Conservation (phyloP, 2,329 filamentous ascomycete genomes). For the Cladobotryum mycophilum region DNA sequence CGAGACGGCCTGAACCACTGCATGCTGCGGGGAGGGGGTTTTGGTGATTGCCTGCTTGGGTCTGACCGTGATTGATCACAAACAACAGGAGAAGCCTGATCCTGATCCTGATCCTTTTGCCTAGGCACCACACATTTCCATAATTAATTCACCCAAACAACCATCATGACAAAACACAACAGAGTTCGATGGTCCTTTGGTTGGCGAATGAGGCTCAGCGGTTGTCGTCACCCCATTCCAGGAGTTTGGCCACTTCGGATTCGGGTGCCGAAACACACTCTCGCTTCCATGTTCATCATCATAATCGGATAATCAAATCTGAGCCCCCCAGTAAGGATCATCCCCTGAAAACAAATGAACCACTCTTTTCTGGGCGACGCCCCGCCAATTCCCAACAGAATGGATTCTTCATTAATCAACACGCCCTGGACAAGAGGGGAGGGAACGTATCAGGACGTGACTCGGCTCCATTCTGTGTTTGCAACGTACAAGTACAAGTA, state of each 20-base stretch:
- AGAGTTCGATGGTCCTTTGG: neutral
- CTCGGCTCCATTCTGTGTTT: neutral
- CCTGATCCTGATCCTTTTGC: too few species aligned
- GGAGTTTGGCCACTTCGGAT: constrained; percentile 10
- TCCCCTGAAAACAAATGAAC: neutral
- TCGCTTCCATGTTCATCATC: too few species aligned
- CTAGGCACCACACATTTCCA: too few species aligned
- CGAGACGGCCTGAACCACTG: constrained; percentile 5
- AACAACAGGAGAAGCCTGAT: too few species aligned
- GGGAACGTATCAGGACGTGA: neutral
- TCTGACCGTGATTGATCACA: too few species aligned
- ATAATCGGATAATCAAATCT: too few species aligned
- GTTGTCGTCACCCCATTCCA: constrained; percentile 3
- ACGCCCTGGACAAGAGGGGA: too few species aligned
- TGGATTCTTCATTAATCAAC: too few species aligned
- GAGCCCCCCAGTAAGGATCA: neutral
- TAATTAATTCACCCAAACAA: neutral
- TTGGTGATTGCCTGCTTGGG: too few species aligned
- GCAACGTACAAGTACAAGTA: too few species aligned
- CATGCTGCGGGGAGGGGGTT: too few species aligned
- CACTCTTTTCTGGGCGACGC: neutral
- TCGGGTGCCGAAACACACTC: neutral
- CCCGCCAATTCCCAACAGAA: constrained; percentile 8
- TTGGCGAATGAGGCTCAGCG: constrained; percentile 3
- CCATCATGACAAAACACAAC: neutral